Evolutionary conservation across 805 yeast species (phyloP), one percentile per base, ranked within the genome.

Genomic region (Hanseniaspora lachancei): DNA sequence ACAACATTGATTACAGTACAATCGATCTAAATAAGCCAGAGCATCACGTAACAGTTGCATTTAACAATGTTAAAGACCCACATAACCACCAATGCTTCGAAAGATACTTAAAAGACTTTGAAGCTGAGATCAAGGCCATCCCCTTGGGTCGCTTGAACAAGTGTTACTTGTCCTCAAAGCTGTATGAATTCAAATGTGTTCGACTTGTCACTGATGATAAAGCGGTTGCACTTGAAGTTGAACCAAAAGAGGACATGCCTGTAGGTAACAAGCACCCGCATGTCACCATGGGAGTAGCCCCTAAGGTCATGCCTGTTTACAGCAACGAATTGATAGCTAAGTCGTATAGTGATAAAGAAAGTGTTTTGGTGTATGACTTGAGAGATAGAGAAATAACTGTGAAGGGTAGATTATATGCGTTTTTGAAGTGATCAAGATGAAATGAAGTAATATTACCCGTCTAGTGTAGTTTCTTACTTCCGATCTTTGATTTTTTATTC

Each of bases 141-240:
- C 52, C 52, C 9, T 18, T 56, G 6, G 49, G 41, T 2, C 32
- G 38, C 16, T n/a, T 49, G 24, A 43, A 44, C 20, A 29, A 39
- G 2, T 35, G 20, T 39, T 24, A 4, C 38, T 21, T 41, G 18
- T 23, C 29, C 5, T 41, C 32, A 10, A 41, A 47, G 13, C 1
- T 8, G 15, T 24, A n/a, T 12, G 8, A 34, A 63, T 85, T 24
- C 65, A 62, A 32, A 61, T 83, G 21, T 64, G 65, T 5, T 69
- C 69, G 18, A 53, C 84, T 12, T 71, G 18, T 79, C 13, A 78
- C 82, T 73, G 76, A 78, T 58, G 65, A 72, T 2, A 70, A 70
- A 40, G 72, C 82, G 9, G 69, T 82, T 48, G 80, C 91, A 20
- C 65, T 84, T 5, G 65, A 73, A 20, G 86, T 80, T 1, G 70